Evolutionary conservation across 2,329 filamentous ascomycete species (phyloP).

Genomic region (Zopfia rhizophila): DNA sequence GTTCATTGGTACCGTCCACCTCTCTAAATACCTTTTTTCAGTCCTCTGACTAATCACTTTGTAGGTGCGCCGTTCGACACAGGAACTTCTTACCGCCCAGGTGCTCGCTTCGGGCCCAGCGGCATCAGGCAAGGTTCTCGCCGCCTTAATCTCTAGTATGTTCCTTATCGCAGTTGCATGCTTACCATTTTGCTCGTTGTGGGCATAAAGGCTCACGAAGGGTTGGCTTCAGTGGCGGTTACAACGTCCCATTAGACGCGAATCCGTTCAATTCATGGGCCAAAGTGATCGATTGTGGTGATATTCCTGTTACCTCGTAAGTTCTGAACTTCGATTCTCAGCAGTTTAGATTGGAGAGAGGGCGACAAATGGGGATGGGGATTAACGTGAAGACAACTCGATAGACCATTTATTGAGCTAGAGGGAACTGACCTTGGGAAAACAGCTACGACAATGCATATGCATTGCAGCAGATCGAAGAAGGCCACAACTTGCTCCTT

Average conservation of each 20-base stretch:
- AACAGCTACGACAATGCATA: constrained; percentile 81
- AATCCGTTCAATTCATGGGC: constrained; percentile 87
- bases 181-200: constrained; percentile 43
- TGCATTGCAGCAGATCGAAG: constrained; percentile 85
- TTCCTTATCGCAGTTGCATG: constrained; percentile 53
- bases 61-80: constrained; percentile 85
- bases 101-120: constrained; percentile 84
- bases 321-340: too few species aligned
- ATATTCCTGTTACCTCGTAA: constrained; percentile 86
- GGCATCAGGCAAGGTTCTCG: constrained; percentile 88
- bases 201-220: constrained; percentile 59
- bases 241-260: constrained; percentile 82
- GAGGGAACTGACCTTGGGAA: too few species aligned
- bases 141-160: constrained; percentile 86
- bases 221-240: constrained; percentile 75
- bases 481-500: constrained; percentile 81
- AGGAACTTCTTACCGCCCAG: constrained; percentile 84
- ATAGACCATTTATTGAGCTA: too few species aligned
- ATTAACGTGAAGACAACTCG: too few species aligned
- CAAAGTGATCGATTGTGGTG: constrained; percentile 82
- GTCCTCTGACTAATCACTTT: constrained; percentile 14
- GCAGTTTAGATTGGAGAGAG: background rate
- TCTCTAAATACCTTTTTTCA: constrained; percentile 4
- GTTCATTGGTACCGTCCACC: constrained; percentile 71
- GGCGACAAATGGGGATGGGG: background rate